Evolutionary conservation across 2,329 filamentous ascomycete species (phyloP).

Genomic region (Sordariomycetes sp.): DNA sequence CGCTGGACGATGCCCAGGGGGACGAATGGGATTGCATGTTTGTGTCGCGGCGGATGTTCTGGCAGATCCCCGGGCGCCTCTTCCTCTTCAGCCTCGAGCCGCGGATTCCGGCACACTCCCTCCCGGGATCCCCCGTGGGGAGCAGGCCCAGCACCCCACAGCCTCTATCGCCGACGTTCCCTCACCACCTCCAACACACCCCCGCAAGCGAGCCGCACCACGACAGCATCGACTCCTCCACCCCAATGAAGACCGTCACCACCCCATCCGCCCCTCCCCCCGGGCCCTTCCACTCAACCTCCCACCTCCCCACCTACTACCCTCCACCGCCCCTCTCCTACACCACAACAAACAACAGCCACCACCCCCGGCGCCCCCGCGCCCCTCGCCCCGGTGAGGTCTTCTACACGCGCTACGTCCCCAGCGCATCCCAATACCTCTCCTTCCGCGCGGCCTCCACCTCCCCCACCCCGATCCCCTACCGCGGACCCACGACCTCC

Average conservation of each 20-base stretch:
- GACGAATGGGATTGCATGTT: slow-evolving; percentile 60
- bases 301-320: slow-evolving; percentile 82
- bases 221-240: slow-evolving; percentile 21
- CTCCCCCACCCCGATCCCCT: slow-evolving; percentile 47
- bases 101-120: slow-evolving; percentile 13
- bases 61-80: slow-evolving; percentile 78
- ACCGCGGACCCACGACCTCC: slow-evolving; percentile 43
- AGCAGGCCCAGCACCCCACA: slow-evolving; percentile 18
- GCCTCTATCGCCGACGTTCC: slow-evolving; percentile 24
- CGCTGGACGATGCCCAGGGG: slow-evolving; percentile 52
- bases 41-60: slow-evolving; percentile 68
- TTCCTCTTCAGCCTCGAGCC: slow-evolving; percentile 80
- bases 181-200: background rate
- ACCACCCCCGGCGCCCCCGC: slow-evolving; percentile 79
- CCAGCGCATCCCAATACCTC: slow-evolving; percentile 69
- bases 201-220: slow-evolving; percentile 11
- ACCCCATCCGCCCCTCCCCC: slow-evolving; percentile 25
- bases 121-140: background rate
- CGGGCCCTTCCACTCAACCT: slow-evolving; percentile 69
- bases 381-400: slow-evolving; percentile 81
- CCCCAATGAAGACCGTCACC: slow-evolving; percentile 17
- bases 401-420: slow-evolving; percentile 81
- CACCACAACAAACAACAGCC: slow-evolving; percentile 60
- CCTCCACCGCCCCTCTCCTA: slow-evolving; percentile 76
- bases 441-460: slow-evolving; percentile 76